Evolutionary conservation across 345 rosid genomes (phyloP).

Genomic region (Raphanus sativus): DNA sequence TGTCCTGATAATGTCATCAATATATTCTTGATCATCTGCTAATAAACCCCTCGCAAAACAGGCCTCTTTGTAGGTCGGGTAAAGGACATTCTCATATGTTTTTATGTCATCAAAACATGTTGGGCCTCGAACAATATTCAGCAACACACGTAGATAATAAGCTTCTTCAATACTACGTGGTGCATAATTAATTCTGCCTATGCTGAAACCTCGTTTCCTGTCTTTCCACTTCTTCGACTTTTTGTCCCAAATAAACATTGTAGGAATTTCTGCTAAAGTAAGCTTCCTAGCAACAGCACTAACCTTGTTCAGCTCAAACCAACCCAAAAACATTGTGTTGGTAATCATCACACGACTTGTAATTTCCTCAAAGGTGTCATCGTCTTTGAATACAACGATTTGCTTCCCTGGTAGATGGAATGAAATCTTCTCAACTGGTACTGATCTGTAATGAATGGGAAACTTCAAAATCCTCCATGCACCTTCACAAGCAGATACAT

Average conservation of each 20-base stretch:
- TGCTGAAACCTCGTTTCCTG: background rate
- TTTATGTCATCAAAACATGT: background rate
- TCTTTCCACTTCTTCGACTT: background rate
- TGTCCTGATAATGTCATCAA: background rate
- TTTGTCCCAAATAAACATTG: background rate
- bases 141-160: background rate
- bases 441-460: background rate
- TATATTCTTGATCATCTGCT: background rate
- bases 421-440: background rate
- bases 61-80: background rate
- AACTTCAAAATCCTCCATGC: background rate
- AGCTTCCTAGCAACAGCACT: background rate
- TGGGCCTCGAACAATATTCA: background rate
- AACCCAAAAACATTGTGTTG: background rate
- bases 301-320: background rate
- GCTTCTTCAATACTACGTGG: background rate
- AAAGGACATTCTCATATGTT: background rate
- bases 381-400: background rate
- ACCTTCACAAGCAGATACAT: background rate
- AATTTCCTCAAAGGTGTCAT: background rate
- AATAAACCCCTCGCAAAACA: background rate
- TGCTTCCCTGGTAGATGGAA: background rate
- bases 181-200: background rate
- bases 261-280: background rate
- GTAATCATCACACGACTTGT: background rate